Base-by-base conservation (phyloP, 169 alveolate species). In the Eimeria falciformis region DNA sequence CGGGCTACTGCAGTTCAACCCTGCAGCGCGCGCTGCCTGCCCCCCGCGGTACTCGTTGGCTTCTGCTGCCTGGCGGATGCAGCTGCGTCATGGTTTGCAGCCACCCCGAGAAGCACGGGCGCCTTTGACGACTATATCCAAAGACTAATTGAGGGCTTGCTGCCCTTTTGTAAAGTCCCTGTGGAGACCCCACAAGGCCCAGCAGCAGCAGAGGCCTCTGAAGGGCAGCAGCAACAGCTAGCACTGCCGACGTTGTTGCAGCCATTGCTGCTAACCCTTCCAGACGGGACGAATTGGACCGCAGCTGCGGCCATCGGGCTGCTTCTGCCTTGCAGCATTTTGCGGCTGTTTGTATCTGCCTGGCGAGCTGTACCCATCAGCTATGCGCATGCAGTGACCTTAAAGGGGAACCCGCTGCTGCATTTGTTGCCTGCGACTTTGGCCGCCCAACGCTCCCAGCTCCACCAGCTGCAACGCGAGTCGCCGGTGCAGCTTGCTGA, bases 61-160 rank as follows among this genome's bases (percentile, higher is more conserved):
- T 78, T 45, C 5, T 78, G 88, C 40, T 25, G 33, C 25, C 17
- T 78, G 29, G 68, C 88, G 12, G 88, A 78, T 62, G 88, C 88
- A 47, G 88, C 88, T 50, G 88, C 88, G 2, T 78, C 88, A 9
- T 78, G 88, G 88, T 78, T 78, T 27, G 71, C 88, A 6, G 33
- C 55, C 29, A 14, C 40, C 18, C 88, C 40, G 53, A 25, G 88
- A 37, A 78, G 53, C 18, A 27, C 73, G 3, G 88, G 88, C 25
- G 53, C 73, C 37, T 78, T 78, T 25, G 88, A 78, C 29, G 88
- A 29, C 11, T 78, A 78, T 58, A 78, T 47, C 53, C 88, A 78
- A 53, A 50, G 43, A 23, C 50, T 78, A 33, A 46, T 78, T 6
- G 69, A 50, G 46, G 29, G 53, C 17, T 37, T 78, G 1, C 88